phyloP scores from a whole-genome alignment of 2,329 filamentous ascomycete species.

The Colletotrichum limetticola region DNA sequence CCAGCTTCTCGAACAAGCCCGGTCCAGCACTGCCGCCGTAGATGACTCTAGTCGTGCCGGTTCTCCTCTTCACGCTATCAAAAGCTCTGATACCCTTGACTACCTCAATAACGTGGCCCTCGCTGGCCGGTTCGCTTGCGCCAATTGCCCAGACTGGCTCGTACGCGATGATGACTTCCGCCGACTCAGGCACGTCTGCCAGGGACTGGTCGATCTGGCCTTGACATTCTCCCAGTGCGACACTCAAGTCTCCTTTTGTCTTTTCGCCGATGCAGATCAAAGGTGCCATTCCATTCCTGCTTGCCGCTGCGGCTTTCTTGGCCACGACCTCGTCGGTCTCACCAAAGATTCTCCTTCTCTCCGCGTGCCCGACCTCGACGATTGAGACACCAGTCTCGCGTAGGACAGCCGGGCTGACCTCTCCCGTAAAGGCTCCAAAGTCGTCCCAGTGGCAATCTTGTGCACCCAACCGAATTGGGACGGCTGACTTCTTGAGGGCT shows the following conservation, averaged over 20 bases:
- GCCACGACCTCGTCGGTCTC: constrained; percentile 78
- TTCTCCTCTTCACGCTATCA: constrained; percentile 60
- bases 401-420: constrained; percentile 77
- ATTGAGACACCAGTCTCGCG: constrained; percentile 75
- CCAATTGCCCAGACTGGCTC: constrained; percentile 94
- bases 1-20: constrained; percentile 76
- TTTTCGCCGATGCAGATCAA: constrained; percentile 85
- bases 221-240: constrained; percentile 73
- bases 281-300: constrained; percentile 77
- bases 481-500: constrained; percentile 55
- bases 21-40: constrained; percentile 88
- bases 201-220: constrained; percentile 74
- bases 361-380: constrained; percentile 85
- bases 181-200: constrained; percentile 66
- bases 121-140: constrained; percentile 74
- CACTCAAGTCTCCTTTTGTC: constrained; percentile 58
- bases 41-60: constrained; percentile 73
- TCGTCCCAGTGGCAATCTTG: constrained; percentile 81
- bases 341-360: constrained; percentile 76
- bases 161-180: constrained; percentile 82
- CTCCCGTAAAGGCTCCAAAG: constrained; percentile 80
- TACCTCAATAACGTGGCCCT: constrained; percentile 78
- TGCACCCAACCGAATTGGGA: constrained; percentile 71
- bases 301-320: constrained; percentile 75
- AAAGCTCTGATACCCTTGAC: constrained; percentile 70